These are phyloP conservation scores for Nakazawaea siamensis DNA, from an alignment of 805 yeast species.

Conservation along the genomic window DNA sequence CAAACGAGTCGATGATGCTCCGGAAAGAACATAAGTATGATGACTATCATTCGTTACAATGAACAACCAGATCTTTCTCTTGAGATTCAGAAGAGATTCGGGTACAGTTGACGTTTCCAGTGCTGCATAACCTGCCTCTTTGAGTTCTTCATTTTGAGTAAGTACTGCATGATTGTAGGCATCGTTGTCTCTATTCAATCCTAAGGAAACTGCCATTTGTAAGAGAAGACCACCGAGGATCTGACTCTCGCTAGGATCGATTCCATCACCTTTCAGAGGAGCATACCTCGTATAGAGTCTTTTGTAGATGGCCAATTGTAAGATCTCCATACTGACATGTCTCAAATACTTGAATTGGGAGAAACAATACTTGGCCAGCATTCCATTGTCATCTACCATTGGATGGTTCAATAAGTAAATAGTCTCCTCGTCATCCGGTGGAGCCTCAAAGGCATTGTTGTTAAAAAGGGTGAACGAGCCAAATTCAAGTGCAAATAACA, in stretches of 20 bases:
- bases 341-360: conserved; percentile 30
- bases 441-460: conserved; percentile 18
- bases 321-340: conserved; percentile 29
- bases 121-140: not conserved
- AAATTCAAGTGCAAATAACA: conserved; percentile 19
- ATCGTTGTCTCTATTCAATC: conserved; percentile 33
- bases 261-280: conserved; percentile 45
- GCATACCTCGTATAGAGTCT: conserved; percentile 32
- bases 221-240: conserved; percentile 27
- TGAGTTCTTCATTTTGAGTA: conserved; percentile 3
- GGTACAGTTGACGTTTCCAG: not conserved
- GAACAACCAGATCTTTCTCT: conserved; percentile 23
- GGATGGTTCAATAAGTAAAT: conserved; percentile 28
- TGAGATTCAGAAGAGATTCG: conserved; percentile 12
- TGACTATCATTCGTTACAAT: conserved; percentile 17
- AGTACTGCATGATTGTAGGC: conserved; percentile 8
- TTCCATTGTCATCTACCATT: conserved; percentile 28
- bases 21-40: conserved; percentile 16
- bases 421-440: conserved; percentile 13
- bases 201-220: conserved; percentile 34
- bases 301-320: conserved; percentile 33
- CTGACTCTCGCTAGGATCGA: conserved; percentile 31
- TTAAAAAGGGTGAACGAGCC: conserved; percentile 4
- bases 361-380: conserved; percentile 29
- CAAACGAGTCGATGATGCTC: conserved; percentile 13